phyloP scores from a whole-genome alignment of 1,284 basidiomycete genomes.

The Austroboletus novae-zelandiae region DNA sequence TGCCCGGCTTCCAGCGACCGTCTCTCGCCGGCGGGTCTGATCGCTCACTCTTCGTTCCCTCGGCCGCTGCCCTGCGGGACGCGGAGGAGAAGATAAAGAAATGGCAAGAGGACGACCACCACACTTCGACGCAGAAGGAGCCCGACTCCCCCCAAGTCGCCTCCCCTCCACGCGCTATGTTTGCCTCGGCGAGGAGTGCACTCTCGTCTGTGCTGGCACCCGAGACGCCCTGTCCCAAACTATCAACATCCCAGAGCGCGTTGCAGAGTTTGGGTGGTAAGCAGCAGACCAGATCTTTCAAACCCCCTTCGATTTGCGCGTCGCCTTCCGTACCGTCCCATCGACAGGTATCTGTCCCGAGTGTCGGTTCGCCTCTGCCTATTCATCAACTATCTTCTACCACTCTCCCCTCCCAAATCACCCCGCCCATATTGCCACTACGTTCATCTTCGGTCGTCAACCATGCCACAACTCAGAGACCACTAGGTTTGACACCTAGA shows the following conservation, averaged over 20 bases:
- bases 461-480: constrained; percentile 8
- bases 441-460: constrained; percentile 19
- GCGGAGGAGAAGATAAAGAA: constrained; percentile 53
- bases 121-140: constrained; percentile 3
- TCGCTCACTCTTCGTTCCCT: constrained; percentile 46
- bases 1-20: constrained; percentile 20
- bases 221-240: constrained; percentile 32
- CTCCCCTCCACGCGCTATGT: constrained; percentile 37
- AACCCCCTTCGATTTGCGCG: constrained; percentile 45
- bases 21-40: constrained; percentile 10
- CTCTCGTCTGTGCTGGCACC: constrained; percentile 25
- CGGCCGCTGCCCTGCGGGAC: constrained; percentile 54
- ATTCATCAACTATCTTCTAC: constrained; percentile 12
- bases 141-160: constrained; percentile 7
- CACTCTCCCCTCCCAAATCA: constrained; percentile 2
- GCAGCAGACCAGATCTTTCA: constrained; percentile 49
- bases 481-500: constrained; percentile 36
- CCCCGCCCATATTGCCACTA: constrained; percentile 17
- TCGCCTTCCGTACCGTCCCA: constrained; percentile 16
- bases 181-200: constrained; percentile 44
- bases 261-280: constrained; percentile 18
- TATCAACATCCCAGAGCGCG: background rate
- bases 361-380: constrained; percentile 34
- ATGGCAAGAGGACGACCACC: constrained; percentile 48
- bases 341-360: constrained; percentile 6